These are phyloP conservation scores for Penicillium antarcticum DNA, from an alignment of 495 filamentous ascomycete genomes.

Conservation along the genomic window DNA sequence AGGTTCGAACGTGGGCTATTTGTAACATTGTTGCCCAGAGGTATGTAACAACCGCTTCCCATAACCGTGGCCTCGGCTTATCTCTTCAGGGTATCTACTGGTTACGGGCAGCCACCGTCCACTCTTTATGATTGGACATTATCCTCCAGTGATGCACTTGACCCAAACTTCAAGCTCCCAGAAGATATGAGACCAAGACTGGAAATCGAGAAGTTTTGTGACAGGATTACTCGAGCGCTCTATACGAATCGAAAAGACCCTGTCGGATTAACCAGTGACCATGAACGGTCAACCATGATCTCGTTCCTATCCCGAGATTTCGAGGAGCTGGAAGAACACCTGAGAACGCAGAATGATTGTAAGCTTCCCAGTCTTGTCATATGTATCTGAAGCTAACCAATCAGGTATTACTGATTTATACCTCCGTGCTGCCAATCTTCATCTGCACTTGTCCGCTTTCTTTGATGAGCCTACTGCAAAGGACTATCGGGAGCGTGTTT, in stretches of 20 bases:
- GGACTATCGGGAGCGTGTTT: slow-evolving; percentile 73
- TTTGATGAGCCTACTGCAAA: slow-evolving; percentile 75
- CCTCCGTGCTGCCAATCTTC: slow-evolving; percentile 74
- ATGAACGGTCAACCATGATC: slow-evolving; percentile 66
- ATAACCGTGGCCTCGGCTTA: not conserved
- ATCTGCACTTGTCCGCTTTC: slow-evolving; percentile 82
- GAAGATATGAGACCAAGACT: slow-evolving; percentile 64
- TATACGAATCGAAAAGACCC: slow-evolving; percentile 78
- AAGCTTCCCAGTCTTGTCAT: slow-evolving; percentile 7
- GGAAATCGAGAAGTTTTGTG: slow-evolving; percentile 77
- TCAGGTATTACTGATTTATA: slow-evolving; percentile 67
- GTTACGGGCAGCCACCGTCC: slow-evolving; percentile 86
- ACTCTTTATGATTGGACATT: slow-evolving; percentile 87
- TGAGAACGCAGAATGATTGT: slow-evolving; percentile 44
- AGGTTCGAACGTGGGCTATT: slow-evolving; percentile 85
- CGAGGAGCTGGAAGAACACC: slow-evolving; percentile 47
- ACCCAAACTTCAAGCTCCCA: slow-evolving; percentile 64
- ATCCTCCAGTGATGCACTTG: slow-evolving; percentile 57
- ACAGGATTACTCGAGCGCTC: slow-evolving; percentile 81
- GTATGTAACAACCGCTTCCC: slow-evolving; percentile 29
- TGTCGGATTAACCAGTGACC: slow-evolving; percentile 66
- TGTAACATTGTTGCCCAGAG: slow-evolving; percentile 90
- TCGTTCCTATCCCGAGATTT: slow-evolving; percentile 51
- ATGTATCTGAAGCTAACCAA: slow-evolving; percentile 23
- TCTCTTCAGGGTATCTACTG: slow-evolving; percentile 67